Conservation (phyloP, 2,329 filamentous ascomycete species). For the Aspergillus sp. region DNA sequence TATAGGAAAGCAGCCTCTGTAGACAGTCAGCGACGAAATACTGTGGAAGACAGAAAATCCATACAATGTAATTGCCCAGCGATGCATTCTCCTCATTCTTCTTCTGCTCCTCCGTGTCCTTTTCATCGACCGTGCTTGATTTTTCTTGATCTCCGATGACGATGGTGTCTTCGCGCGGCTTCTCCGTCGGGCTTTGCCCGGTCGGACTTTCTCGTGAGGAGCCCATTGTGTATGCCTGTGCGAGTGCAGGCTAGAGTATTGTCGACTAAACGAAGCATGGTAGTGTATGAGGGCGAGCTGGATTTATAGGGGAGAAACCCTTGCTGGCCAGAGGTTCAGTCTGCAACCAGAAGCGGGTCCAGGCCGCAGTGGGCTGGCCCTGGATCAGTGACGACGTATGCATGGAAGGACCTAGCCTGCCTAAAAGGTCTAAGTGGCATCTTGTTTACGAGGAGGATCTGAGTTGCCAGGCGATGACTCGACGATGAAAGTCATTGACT, state of each 20-base stretch:
- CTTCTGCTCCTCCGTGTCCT: background rate
- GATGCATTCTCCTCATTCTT: constrained; percentile 12
- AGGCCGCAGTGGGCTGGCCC: background rate
- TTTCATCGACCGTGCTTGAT: background rate
- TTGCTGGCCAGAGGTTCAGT: background rate
- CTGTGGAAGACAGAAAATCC: background rate
- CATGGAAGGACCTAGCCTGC: too few relatives aligned
- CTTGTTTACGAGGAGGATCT: too few relatives aligned
- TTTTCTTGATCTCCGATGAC: background rate
- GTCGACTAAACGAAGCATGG: background rate
- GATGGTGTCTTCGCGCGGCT: background rate
- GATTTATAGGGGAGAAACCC: background rate
- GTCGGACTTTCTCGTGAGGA: background rate
- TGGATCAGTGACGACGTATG: background rate
- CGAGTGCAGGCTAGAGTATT: background rate
- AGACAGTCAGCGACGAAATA: background rate
- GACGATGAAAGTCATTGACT: too few relatives aligned
- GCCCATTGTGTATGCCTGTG: background rate
- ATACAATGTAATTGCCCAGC: constrained; percentile 19
- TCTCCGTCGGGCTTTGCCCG: background rate
- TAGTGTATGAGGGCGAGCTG: background rate
- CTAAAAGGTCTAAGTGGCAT: background rate
- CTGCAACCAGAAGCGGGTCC: background rate
- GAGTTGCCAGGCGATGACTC: too few relatives aligned
- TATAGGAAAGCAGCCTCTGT: constrained; percentile 28